Conservation (phyloP, 1,139 yeast species). For the Suhomyces ambrosiae region DNA sequence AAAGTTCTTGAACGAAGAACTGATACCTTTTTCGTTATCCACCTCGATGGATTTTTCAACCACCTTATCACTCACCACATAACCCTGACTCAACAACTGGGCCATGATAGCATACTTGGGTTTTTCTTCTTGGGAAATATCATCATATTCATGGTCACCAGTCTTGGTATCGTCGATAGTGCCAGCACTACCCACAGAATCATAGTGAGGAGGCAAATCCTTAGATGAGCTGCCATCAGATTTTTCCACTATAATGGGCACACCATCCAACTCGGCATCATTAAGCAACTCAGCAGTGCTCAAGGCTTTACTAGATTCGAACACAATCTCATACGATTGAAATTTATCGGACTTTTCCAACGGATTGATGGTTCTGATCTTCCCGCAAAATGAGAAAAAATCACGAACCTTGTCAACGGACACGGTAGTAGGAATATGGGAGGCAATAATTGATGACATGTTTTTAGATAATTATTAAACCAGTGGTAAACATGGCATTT, state of each 20-base stretch:
- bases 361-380: constrained; percentile 48
- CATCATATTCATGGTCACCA: constrained; percentile 43
- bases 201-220: constrained; percentile 20
- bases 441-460: constrained; percentile 55
- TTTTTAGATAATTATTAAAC: not conserved
- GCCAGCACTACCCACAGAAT: constrained; percentile 8
- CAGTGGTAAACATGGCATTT: no score
- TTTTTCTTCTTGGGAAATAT: constrained; percentile 73
- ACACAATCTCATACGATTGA: constrained; percentile 51
- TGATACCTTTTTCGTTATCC: constrained; percentile 66
- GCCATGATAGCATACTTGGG: constrained; percentile 79
- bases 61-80: constrained; percentile 62
- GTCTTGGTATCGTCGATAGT: constrained; percentile 30
- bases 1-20: constrained; percentile 58
- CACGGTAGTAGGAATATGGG: constrained; percentile 59
- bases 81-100: constrained; percentile 73
- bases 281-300: constrained; percentile 72
- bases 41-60: constrained; percentile 60
- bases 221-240: constrained; percentile 19
- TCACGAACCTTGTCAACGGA: constrained; percentile 59
- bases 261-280: constrained; percentile 73
- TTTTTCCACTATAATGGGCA: constrained; percentile 52
- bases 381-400: constrained; percentile 81
- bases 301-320: constrained; percentile 63
- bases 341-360: constrained; percentile 31